Evolutionary conservation across 169 alveolate genomes (phyloP).

Genomic region (Hepatocystis sp.): DNA sequence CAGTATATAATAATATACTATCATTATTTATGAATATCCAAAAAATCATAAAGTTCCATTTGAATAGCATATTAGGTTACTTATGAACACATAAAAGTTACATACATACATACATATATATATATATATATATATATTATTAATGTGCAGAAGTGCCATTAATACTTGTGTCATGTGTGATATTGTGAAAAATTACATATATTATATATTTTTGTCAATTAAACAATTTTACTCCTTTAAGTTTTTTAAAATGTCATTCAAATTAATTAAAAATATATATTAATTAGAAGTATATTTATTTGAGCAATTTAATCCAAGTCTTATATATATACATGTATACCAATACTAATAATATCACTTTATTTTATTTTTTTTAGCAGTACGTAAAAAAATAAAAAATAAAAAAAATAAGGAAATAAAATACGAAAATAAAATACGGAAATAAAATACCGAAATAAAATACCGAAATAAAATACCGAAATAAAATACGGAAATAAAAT

Average conservation of each 20-base stretch:
- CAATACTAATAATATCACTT: conserved; percentile 2
- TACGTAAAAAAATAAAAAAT: too few species aligned
- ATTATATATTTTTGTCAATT: not conserved
- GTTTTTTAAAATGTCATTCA: conserved; percentile 5
- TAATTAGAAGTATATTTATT: not conserved
- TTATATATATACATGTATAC: conserved; percentile 4
- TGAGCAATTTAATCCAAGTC: conserved; percentile 7
- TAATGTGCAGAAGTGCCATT: not conserved
- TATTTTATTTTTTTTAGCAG: too few species aligned
- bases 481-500: too few species aligned
- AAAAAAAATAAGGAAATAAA: too few species aligned
- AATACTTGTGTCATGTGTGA: not conserved
- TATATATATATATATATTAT: not conserved
- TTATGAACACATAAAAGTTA: not conserved
- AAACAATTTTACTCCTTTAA: conserved; percentile 1
- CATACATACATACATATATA: conserved; percentile 8
- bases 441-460: too few species aligned
- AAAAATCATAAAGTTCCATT: not conserved
- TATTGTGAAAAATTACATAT: not conserved
- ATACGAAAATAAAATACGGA: too few species aligned
- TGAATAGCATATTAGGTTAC: not conserved
- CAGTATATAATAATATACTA: not conserved
- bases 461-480: too few species aligned
- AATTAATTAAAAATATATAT: conserved; percentile 14
- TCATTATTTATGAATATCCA: conserved; percentile 1